Conservation (phyloP, 2,329 filamentous ascomycete species). For the Neofusicoccum kwambonambiense region DNA sequence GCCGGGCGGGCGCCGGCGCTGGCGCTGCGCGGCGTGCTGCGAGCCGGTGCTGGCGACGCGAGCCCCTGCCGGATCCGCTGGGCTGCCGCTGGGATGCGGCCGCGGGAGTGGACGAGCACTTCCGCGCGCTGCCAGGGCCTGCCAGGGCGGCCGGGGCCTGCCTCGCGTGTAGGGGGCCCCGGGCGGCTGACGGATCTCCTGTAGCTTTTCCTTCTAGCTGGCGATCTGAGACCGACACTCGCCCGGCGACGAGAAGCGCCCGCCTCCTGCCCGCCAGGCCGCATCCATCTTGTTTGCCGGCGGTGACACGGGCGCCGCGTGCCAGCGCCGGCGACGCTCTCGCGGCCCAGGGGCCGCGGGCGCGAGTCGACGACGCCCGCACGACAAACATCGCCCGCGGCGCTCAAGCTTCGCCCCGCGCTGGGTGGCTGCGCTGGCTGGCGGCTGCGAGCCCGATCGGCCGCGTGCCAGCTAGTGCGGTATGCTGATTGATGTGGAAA, state of each 20-base stretch:
- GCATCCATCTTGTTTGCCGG: not conserved
- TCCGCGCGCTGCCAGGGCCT: not conserved
- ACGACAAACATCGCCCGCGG: not conserved
- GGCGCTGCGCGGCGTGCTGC: not conserved
- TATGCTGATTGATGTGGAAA: conserved; percentile 15
- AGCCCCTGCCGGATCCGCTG: not conserved
- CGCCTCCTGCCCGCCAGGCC: not conserved
- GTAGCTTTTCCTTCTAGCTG: conserved; percentile 3
- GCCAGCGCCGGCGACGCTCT: conserved; percentile 1
- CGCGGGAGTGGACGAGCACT: conserved; percentile 5
- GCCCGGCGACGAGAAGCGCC: not conserved
- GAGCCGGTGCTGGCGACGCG: not conserved
- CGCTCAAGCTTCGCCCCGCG: conserved; percentile 12
- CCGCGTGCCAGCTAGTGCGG: conserved; percentile 14
- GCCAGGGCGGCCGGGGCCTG: not conserved
- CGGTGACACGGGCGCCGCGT: not conserved
- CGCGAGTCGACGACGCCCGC: not conserved
- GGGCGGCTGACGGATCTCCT: not conserved
- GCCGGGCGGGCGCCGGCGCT: too few relatives aligned
- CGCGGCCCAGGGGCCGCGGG: not conserved
- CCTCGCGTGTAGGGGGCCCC: conserved; percentile 4
- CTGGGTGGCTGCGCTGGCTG: not conserved
- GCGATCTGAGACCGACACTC: not conserved
- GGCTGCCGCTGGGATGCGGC: not conserved
- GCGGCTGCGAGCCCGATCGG: conserved; percentile 11